Percentiles rank a stretch among this genome's conserved stretches.
These are phyloP conservation scores for Phalaenopsis equestris DNA, from an alignment of 106 monocot species.

Conservation along the genomic window DNA sequence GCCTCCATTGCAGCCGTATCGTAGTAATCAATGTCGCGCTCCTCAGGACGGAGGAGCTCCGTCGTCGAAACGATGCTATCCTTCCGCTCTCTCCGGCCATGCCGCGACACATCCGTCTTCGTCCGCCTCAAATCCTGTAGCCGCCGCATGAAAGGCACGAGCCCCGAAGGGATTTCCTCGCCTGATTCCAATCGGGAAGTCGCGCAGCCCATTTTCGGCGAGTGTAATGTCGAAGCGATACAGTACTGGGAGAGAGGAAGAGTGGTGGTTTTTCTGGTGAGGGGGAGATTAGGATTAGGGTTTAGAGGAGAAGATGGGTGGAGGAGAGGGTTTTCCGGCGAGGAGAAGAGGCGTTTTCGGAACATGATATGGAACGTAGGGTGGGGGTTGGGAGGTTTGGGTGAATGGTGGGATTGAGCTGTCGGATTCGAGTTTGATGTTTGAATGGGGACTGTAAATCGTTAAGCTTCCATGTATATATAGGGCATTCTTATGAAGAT, in stretches of 20 bases:
- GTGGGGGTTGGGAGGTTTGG: too few species aligned
- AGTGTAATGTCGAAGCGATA: background rate
- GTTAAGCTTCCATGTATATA: too few species aligned
- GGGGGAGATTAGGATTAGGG: background rate
- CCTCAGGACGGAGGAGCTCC: constrained; percentile 7
- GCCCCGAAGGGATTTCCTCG: constrained; percentile 1
- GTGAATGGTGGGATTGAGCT: too few species aligned
- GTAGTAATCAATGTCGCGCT: constrained; percentile 5
- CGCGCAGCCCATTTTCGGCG: constrained; percentile 5
- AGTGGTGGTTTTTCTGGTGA: too few species aligned
- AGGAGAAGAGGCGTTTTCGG: too few species aligned
- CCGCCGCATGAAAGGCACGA: background rate
- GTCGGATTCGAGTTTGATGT: too few species aligned
- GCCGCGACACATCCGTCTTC: background rate
- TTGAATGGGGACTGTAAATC: too few species aligned
- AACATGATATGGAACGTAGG: too few species aligned
- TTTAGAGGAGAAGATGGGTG: background rate
- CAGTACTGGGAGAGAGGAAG: too few species aligned
- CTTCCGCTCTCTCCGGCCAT: background rate
- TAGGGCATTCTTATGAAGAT: too few species aligned
- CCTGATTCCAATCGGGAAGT: background rate
- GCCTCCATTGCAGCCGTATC: background rate
- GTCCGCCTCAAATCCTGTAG: background rate
- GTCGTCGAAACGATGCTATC: constrained; percentile 9
- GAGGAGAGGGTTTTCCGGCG: constrained; percentile 2